Percentiles rank a stretch among this genome's conserved stretches.
Evolutionary conservation across 495 filamentous ascomycete species (phyloP).

Genomic region (Lepraria neglecta): DNA sequence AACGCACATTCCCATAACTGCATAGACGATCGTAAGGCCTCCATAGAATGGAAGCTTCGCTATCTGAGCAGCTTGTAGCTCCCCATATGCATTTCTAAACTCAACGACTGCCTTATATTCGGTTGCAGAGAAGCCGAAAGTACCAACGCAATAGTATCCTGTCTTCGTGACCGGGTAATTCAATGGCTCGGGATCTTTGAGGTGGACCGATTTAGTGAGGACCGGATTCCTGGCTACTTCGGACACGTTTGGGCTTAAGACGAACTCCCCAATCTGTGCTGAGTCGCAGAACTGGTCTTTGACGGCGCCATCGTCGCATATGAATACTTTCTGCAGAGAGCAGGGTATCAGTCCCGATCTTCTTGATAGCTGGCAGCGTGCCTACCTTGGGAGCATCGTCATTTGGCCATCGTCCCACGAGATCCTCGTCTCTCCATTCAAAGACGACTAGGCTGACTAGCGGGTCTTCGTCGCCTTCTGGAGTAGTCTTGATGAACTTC

Average conservation of each 20-base stretch:
- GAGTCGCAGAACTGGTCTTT: constrained; percentile 61
- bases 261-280: constrained; percentile 75
- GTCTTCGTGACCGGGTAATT: constrained; percentile 80
- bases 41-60: constrained; percentile 97
- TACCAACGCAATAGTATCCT: constrained; percentile 92
- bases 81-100: constrained; percentile 92
- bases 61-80: constrained; percentile 91
- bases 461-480: constrained; percentile 55
- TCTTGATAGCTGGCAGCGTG: not conserved
- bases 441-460: constrained; percentile 84
- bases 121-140: constrained; percentile 55
- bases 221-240: constrained; percentile 63
- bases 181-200: constrained; percentile 66
- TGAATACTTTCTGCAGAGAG: constrained; percentile 52
- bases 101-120: constrained; percentile 76
- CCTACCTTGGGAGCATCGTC: constrained; percentile 24
- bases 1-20: constrained; percentile 66
- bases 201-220: constrained; percentile 69
- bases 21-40: constrained; percentile 88
- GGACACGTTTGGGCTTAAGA: constrained; percentile 67
- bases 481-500: constrained; percentile 62
- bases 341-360: constrained; percentile 4
- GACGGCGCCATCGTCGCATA: constrained; percentile 67
- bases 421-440: constrained; percentile 79
- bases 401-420: constrained; percentile 55